Conservation (phyloP, 768 basidiomycete genomes). For the Pleurotus pulmonarius region DNA sequence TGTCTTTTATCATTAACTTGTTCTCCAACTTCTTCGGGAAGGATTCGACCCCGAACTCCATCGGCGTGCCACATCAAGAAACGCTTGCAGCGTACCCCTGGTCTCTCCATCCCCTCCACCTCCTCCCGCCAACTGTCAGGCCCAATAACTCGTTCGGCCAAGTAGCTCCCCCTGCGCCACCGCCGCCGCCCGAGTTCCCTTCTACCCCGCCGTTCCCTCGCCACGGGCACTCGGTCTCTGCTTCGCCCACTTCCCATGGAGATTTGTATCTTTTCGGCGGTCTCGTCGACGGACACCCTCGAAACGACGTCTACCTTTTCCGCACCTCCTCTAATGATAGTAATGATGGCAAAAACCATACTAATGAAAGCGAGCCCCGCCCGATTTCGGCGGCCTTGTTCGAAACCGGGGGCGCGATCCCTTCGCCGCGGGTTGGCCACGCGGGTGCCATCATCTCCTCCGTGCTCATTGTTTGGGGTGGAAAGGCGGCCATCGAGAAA, state of each 20-base stretch:
- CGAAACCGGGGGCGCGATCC: conserved; percentile 86
- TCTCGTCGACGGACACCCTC: conserved; percentile 83
- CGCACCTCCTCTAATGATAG: conserved; percentile 27
- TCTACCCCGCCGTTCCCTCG: conserved; percentile 93
- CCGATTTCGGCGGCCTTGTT: conserved; percentile 78
- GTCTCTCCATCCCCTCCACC: conserved; percentile 68
- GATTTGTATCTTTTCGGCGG: conserved; percentile 97
- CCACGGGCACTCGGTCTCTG: conserved; percentile 90
- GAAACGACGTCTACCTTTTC: conserved; percentile 93
- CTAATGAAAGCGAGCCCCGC: conserved; percentile 25
- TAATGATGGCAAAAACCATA: too few relatives aligned
- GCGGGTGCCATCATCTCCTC: conserved; percentile 93
- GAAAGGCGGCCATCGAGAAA: conserved; percentile 86
- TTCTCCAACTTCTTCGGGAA: too few relatives aligned
- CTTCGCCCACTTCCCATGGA: conserved; percentile 70
- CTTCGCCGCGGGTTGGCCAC: conserved; percentile 89
- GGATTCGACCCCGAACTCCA: too few relatives aligned
- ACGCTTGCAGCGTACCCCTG: conserved; percentile 64
- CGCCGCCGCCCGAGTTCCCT: conserved; percentile 50
- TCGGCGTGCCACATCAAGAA: too few relatives aligned
- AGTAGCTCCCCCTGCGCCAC: too few relatives aligned
- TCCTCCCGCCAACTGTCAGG: conserved; percentile 59
- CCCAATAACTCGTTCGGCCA: conserved; percentile 43
- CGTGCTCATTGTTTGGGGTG: conserved; percentile 97
- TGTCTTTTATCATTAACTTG: too few relatives aligned